A percentile compares a stretch with the other conserved stretches of the same genome.
These are phyloP conservation scores for Acacia melanoxylon DNA, from an alignment of 306 rosid genomes.

Conservation along the genomic window DNA sequence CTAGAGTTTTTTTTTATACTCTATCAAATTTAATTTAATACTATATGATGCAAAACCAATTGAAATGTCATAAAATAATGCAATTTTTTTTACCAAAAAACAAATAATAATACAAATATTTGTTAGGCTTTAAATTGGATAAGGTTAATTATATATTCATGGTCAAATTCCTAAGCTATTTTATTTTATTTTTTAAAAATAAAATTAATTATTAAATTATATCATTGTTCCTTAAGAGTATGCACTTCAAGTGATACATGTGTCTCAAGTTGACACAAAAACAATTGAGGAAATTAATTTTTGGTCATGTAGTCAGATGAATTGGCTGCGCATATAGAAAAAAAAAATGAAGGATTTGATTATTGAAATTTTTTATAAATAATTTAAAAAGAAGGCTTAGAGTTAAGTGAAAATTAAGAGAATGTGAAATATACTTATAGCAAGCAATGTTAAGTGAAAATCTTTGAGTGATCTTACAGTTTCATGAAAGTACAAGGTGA, in stretches of 20 bases:
- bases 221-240: no score
- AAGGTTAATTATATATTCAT: not conserved
- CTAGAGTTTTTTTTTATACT: not conserved
- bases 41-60: not conserved
- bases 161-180: no score
- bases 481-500: not conserved
- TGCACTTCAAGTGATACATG: not conserved
- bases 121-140: not conserved
- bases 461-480: not conserved
- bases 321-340: not conserved
- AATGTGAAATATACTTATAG: no score
- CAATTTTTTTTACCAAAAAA: not conserved
- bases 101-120: no score
- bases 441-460: no score
- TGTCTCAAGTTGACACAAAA: not conserved
- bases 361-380: not conserved
- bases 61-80: not conserved
- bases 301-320: not conserved
- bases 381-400: not conserved
- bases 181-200: no score
- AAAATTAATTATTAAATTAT: no score
- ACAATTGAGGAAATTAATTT: not conserved
- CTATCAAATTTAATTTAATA: not conserved
- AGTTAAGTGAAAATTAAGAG: no score
- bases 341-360: no score